Base-by-base conservation (phyloP, 768 basidiomycete species). In the Lentinula sp. region DNA sequence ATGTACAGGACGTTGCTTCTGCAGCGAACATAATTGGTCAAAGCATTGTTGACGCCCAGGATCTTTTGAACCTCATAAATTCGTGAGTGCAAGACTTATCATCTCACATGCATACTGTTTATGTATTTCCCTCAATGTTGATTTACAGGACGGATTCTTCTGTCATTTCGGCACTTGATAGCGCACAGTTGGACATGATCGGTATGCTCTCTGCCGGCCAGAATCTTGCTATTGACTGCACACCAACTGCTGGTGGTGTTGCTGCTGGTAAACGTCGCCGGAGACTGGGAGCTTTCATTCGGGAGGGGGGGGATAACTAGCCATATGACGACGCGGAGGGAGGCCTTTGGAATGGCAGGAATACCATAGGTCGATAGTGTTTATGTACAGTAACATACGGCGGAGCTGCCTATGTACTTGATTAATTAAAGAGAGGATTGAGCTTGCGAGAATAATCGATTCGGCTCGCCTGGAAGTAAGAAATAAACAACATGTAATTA, bases 191-290 rank as follows among this genome's bases (percentile, higher is more conserved):
- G 10, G 32, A 28, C 16, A 56, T 56, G 55, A 39, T 56, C 37
- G 13, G 41, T 10, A 42, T 42, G 8, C 55, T 56, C 4, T 32
- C 4, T 56, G 37, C 37, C 12, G 55, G 9, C 4, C 39, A 56
- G 23, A 9, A 42, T 5, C 41, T 56, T 28, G 55, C 39, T 13
- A 56, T 56, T 33, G 23, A 56, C 23, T 56, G 55, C 43, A 43
- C 55, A 20, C 42, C 55, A 12, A 42, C 41, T 15, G 55, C 55
- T 6, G 55, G 55, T 42, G 55, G 55, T 42, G 55, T 56, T 42
- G 37, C 55, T 43, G 23, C 55, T 56, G 41, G 55, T 5, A 56
- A 56, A 9, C 39, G 41, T 56, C 55, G 55, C 18, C 55, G 55
- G 20, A 20, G 53, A 4, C n/a, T 55, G 37, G 37, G 53, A 39